Conservation (phyloP, 2,329 filamentous ascomycete genomes). For the Fusarium metavorans region DNA sequence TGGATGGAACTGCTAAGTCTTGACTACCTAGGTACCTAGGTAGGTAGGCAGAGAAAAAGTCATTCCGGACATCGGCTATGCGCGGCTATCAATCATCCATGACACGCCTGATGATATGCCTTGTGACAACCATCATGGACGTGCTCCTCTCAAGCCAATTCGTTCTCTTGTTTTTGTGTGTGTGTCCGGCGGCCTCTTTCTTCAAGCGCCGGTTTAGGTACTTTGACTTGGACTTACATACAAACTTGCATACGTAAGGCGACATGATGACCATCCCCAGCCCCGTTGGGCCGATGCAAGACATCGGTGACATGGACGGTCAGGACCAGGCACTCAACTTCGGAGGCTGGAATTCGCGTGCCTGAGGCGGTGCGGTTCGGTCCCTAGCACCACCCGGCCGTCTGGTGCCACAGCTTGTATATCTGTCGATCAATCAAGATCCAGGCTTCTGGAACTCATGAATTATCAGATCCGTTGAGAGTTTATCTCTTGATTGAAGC, state of each 20-base stretch:
- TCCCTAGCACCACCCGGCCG: constrained; percentile 2
- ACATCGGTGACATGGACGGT: constrained; percentile 17
- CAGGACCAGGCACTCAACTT: background rate
- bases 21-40: background rate
- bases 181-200: background rate
- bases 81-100: constrained; percentile 24
- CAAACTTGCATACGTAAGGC: background rate
- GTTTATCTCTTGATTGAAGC: background rate
- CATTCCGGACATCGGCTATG: constrained; percentile 34
- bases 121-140: constrained; percentile 1
- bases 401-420: background rate
- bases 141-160: background rate
- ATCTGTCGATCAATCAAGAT: constrained; percentile 7
- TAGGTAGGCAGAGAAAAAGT: background rate
- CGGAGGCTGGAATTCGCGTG: background rate
- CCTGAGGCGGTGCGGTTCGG: background rate
- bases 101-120: background rate
- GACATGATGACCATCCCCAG: background rate
- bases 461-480: background rate
- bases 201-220: background rate
- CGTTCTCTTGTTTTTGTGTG: background rate
- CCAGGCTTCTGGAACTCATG: background rate
- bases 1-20: background rate
- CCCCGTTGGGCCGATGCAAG: constrained; percentile 35
- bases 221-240: background rate